Evolutionary conservation across 345 rosid genomes (phyloP).

Genomic region (Rhodomyrtus tomentosa): DNA sequence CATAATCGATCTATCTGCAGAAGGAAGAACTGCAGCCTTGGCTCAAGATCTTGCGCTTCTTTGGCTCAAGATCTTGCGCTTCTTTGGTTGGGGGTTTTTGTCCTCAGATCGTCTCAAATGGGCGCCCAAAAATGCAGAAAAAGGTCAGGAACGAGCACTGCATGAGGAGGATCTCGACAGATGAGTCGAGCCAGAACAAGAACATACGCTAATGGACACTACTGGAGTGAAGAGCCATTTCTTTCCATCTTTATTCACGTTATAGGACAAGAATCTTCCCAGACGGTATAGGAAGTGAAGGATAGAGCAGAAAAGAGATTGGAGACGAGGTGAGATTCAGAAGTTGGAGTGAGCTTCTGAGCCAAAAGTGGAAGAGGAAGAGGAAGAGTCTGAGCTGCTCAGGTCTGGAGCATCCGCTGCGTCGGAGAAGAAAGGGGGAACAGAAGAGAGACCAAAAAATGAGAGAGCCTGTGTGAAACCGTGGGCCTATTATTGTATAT

Average conservation of each 20-base stretch:
- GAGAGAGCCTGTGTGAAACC: neutral
- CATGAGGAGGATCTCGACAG: neutral
- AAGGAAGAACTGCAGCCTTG: neutral
- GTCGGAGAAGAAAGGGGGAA: neutral
- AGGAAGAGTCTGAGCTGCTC: neutral
- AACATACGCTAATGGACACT: neutral
- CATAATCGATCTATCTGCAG: neutral
- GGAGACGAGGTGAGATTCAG: neutral
- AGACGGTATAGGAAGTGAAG: neutral
- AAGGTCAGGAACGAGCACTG: neutral
- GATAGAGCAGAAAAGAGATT: neutral
- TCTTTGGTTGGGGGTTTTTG: too few relatives aligned
- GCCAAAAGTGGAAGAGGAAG: neutral
- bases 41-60: neutral
- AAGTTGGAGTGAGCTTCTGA: neutral
- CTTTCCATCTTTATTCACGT: neutral
- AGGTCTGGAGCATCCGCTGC: neutral
- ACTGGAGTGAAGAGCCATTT: neutral
- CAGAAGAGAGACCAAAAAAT: neutral
- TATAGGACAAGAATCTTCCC: neutral
- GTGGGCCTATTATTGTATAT: rapidly evolving
- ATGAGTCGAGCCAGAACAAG: neutral
- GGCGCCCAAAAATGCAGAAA: neutral
- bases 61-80: neutral
- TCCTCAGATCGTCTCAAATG: neutral